Evolutionary conservation across 108 stramenopile species (phyloP).

Genomic region (Skeletonema tropicum): DNA sequence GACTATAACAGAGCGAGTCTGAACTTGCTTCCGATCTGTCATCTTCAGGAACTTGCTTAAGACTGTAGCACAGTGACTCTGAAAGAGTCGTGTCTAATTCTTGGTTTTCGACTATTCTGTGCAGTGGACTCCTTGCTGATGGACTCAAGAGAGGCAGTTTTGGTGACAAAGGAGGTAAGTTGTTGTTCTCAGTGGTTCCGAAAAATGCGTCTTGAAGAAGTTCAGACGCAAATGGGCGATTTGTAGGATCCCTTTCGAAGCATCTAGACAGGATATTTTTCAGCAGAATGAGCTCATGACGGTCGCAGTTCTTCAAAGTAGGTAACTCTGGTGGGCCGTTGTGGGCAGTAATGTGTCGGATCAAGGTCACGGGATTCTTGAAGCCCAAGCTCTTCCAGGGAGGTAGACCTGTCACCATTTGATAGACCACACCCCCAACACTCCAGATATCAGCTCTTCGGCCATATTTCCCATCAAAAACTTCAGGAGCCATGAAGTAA

Average conservation of each 20-base stretch:
- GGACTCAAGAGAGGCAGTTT: slow-evolving; percentile 1
- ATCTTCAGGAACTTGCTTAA: slow-evolving; percentile 9
- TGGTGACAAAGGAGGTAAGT: not conserved
- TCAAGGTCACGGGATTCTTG: slow-evolving; percentile 89
- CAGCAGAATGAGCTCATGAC: slow-evolving; percentile 42
- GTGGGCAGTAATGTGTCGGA: slow-evolving; percentile 74
- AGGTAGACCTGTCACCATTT: slow-evolving; percentile 87
- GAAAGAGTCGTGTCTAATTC: not conserved
- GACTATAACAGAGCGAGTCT: slow-evolving; percentile 47
- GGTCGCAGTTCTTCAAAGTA: slow-evolving; percentile 1
- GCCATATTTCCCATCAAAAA: slow-evolving; percentile 89
- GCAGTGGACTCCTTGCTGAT: not conserved
- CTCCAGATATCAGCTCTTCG: slow-evolving; percentile 90
- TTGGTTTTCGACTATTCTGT: slow-evolving; percentile 2
- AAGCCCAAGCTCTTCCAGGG: slow-evolving; percentile 93
- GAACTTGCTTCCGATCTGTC: slow-evolving; percentile 7
- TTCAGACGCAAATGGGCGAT: slow-evolving; percentile 61
- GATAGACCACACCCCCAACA: slow-evolving; percentile 87
- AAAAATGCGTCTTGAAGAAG: slow-evolving; percentile 26
- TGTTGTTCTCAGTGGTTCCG: not conserved
- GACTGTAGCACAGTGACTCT: slow-evolving; percentile 1
- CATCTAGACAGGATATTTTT: slow-evolving; percentile 55
- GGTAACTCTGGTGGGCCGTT: slow-evolving; percentile 59
- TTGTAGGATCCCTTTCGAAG: slow-evolving; percentile 69
- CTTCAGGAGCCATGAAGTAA: slow-evolving; percentile 92